phyloP scores from a whole-genome alignment of 2,329 filamentous ascomycete genomes.

The Alternaria sp. region DNA sequence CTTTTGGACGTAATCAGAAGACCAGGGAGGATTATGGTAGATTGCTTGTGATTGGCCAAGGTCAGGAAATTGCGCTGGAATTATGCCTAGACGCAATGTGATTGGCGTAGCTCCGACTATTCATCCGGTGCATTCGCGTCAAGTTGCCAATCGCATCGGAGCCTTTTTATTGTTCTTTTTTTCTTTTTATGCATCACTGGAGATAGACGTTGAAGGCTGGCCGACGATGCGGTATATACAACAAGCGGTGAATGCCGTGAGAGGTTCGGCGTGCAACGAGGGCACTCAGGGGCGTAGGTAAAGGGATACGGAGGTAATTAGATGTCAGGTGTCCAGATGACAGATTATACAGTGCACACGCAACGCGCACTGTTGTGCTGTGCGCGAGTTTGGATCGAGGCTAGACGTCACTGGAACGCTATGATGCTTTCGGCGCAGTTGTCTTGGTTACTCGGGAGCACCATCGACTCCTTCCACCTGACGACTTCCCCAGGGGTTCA shows the following conservation, averaged over 20 bases:
- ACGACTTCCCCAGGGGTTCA: slow-evolving; percentile 17
- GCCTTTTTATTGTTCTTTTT: not conserved
- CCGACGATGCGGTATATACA: not conserved
- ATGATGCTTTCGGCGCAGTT: slow-evolving; percentile 22
- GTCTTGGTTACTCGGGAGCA: slow-evolving; percentile 27
- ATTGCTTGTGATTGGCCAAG: slow-evolving; percentile 7
- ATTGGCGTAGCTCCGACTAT: slow-evolving; percentile 8
- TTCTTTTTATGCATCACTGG: not conserved
- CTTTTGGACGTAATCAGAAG: not conserved
- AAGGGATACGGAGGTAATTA: slow-evolving; percentile 7
- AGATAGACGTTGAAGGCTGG: not conserved
- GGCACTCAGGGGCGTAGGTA: not conserved
- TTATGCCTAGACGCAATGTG: slow-evolving; percentile 8
- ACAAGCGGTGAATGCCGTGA: not conserved
- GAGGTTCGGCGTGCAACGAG: not conserved
- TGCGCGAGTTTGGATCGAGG: slow-evolving; percentile 11
- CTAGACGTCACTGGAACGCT: slow-evolving; percentile 27
- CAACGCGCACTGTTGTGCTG: slow-evolving; percentile 14
- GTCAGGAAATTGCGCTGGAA: slow-evolving; percentile 10
- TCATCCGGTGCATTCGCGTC: slow-evolving; percentile 5
- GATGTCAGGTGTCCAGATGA: slow-evolving; percentile 2
- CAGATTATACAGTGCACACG: slow-evolving; percentile 5
- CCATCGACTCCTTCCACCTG: slow-evolving; percentile 10
- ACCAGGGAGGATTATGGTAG: not conserved
- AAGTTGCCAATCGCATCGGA: not conserved